phyloP scores from a whole-genome alignment of 129 eudicot genomes.

The Escallonia rubra region DNA sequence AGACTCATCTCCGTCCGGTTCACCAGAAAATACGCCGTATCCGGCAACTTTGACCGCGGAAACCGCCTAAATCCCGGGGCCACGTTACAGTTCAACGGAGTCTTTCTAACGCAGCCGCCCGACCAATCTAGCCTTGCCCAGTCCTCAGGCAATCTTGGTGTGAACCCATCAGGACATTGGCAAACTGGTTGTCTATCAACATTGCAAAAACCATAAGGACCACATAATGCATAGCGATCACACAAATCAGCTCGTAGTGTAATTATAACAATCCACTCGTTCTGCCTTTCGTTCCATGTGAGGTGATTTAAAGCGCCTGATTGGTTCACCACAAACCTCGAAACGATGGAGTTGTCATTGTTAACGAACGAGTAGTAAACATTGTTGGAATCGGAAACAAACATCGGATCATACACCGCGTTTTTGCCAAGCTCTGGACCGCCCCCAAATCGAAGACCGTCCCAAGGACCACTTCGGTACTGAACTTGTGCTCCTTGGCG shows the following conservation, averaged over 20 bases:
- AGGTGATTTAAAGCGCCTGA: neutral
- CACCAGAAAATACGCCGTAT: slow-evolving; percentile 1
- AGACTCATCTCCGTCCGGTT: neutral
- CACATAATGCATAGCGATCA: slow-evolving; percentile 18
- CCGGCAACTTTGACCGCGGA: slow-evolving; percentile 19
- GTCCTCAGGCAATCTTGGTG: slow-evolving; percentile 7
- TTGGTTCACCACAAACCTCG: neutral
- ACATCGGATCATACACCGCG: neutral
- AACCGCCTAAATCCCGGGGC: slow-evolving; percentile 8
- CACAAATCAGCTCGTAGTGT: neutral
- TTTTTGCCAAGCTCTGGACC: neutral
- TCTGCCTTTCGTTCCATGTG: neutral
- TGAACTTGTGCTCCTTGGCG: neutral
- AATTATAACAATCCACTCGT: neutral
- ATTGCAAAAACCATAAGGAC: slow-evolving; percentile 18
- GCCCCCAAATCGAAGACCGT: slow-evolving; percentile 7
- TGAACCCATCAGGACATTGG: slow-evolving; percentile 14
- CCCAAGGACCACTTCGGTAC: slow-evolving; percentile 5
- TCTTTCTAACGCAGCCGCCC: slow-evolving; percentile 14
- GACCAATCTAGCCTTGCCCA: slow-evolving; percentile 20
- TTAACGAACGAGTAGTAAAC: neutral
- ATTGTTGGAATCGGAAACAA: neutral
- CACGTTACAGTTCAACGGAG: slow-evolving; percentile 9
- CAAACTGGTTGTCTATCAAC: neutral
- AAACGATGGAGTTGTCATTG: neutral